Evolutionary conservation across 306 rosid genomes (phyloP), one percentile per base, ranked within the genome.

Genomic region (Nissolia schottii): DNA sequence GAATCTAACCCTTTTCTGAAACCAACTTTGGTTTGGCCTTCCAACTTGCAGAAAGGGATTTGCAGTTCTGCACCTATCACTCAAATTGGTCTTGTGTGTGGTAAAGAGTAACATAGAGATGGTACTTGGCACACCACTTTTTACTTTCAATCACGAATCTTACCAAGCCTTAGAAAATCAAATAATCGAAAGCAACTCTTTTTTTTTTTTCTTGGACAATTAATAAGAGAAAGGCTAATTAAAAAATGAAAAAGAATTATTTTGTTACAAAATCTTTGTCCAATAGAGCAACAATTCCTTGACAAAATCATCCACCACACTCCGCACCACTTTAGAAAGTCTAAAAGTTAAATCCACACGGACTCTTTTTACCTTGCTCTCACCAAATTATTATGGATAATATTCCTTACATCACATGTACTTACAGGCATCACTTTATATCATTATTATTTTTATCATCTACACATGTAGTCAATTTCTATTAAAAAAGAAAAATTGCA

Each of bases 41-140:
- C 80, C 81, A 83, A 79, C 65, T 24, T 41, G 41, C 7, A 46
- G 81, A 83, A 71, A 75, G 70, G 61, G 84, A 75, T 75, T 32
- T 62, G 79, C 67, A 75, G 82, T 80, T 80, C 67, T 64, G 67
- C 76, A 32, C 46, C 76, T 57, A 80, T 83, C 87, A 67, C 82
- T 80, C 78, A 24, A 51, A 6, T 57, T 73, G 61, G 66, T n/a
- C n/a, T 75, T 66, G 18, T 59, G 82, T 80, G 16, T 66, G 87
- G 84, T 83, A 46, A 83, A 51, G 87, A 83, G 84, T 83, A 51
- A 72, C 79, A 72, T 79, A 51, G 48, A 79, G 84, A 75, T 75
- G 76, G 84, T 83, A 79, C 87, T 83, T 80, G 64, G 61, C 62
- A 34, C 74, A 19, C 63, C 32, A 48, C 82, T 83, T 80, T 66